Percentiles rank a stretch among this genome's conserved stretches.
Conservation (phyloP, 1,284 basidiomycete species). For the Rhodotorula sp. region DNA sequence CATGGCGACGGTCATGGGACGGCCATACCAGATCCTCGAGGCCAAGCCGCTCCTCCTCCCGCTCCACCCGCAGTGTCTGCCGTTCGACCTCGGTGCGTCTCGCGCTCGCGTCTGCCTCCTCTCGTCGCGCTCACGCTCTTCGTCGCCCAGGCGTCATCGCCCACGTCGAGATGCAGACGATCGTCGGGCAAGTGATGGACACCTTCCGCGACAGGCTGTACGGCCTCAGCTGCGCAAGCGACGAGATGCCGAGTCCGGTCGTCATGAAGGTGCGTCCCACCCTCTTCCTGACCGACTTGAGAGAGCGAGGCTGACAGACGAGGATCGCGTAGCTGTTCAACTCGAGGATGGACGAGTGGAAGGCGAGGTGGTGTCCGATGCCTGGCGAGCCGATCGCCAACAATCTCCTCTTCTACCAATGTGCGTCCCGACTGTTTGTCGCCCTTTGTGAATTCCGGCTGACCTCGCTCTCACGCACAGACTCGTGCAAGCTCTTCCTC, state of each 20-base stretch:
- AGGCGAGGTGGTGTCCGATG: slow-evolving; percentile 31
- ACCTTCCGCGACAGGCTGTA: slow-evolving; percentile 38
- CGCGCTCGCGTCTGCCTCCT: neutral
- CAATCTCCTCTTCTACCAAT: slow-evolving; percentile 36
- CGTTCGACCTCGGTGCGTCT: slow-evolving; percentile 32
- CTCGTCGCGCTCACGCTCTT: too few species aligned
- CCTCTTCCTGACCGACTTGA: neutral
- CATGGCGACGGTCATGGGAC: slow-evolving; percentile 35
- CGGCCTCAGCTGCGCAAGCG: slow-evolving; percentile 29
- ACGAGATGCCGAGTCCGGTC: slow-evolving; percentile 34
- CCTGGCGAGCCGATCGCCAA: slow-evolving; percentile 36
- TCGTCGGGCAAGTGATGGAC: slow-evolving; percentile 39
- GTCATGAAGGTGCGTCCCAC: slow-evolving; percentile 32
- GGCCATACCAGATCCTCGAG: slow-evolving; percentile 38
- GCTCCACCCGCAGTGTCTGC: slow-evolving; percentile 28
- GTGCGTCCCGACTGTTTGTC: neutral
- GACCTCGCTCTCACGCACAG: too few species aligned
- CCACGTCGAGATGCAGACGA: slow-evolving; percentile 33
- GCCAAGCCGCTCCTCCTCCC: slow-evolving; percentile 34
- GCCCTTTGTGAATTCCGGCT: neutral
- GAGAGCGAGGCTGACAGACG: too few species aligned
- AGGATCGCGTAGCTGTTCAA: slow-evolving; percentile 26
- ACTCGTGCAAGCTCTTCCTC: slow-evolving; percentile 34
- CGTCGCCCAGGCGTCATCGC: slow-evolving; percentile 28
- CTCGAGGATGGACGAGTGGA: slow-evolving; percentile 39